Evolutionary conservation across 1,284 basidiomycete species (phyloP).

Genomic region (Peniophora sp.): DNA sequence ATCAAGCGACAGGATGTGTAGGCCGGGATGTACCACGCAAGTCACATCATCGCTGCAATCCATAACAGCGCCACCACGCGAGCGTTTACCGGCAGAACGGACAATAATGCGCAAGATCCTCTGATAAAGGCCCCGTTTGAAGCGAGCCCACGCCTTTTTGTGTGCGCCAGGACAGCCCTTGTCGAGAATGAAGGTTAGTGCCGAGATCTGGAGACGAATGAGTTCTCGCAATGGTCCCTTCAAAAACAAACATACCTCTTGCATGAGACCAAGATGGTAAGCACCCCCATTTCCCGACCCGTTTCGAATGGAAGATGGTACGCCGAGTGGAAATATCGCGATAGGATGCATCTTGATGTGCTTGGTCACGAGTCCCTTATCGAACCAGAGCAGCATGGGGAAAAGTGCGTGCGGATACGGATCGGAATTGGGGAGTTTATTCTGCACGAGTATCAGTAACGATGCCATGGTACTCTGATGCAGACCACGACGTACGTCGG

Average conservation of each 20-base stretch:
- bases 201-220: too few relatives aligned
- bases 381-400: conserved; percentile 23
- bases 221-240: conserved; percentile 7
- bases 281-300: conserved; percentile 25
- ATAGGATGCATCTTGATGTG: conserved; percentile 22
- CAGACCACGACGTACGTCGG: neutral
- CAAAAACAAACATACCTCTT: conserved; percentile 13
- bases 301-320: conserved; percentile 20
- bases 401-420: conserved; percentile 16
- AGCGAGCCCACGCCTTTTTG: conserved; percentile 17
- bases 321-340: conserved; percentile 15
- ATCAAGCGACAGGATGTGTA: conserved; percentile 21
- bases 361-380: conserved; percentile 21
- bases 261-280: conserved; percentile 19
- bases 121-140: conserved; percentile 20
- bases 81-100: conserved; percentile 10
- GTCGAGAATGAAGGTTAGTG: too few relatives aligned
- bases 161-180: conserved; percentile 5
- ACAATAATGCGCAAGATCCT: conserved; percentile 16
- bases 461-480: conserved; percentile 2
- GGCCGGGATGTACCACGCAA: conserved; percentile 17
- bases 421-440: conserved; percentile 6
- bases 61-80: conserved; percentile 16
- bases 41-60: conserved; percentile 14
- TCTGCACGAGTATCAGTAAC: conserved; percentile 18